Evolutionary conservation across 2,329 filamentous ascomycete species (phyloP).

Genomic region (Pseudocercospora fuligena): DNA sequence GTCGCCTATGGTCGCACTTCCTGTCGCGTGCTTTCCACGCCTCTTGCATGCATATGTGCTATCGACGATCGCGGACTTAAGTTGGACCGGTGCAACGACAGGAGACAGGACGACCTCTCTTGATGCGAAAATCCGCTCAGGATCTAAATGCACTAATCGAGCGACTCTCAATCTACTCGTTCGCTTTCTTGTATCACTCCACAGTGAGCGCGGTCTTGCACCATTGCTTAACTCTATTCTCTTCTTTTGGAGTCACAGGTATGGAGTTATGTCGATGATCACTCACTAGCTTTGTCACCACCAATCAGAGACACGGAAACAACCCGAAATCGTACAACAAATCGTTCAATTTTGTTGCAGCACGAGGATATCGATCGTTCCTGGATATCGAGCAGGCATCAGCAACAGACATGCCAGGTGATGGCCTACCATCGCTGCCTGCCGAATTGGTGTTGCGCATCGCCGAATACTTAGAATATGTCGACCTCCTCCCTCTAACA

Average conservation of each 20-base stretch:
- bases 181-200: too few relatives aligned
- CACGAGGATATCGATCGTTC: neutral
- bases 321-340: neutral
- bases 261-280: neutral
- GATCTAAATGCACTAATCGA: too few relatives aligned
- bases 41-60: neutral
- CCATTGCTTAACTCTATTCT: neutral
- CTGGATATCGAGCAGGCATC: neutral
- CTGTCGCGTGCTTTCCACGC: conserved; percentile 2
- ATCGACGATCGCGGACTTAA: conserved; percentile 1
- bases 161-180: too few relatives aligned
- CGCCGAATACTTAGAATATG: conserved; percentile 8
- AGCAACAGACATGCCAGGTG: neutral
- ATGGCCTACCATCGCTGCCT: conserved; percentile 4
- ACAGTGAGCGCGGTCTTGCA: neutral
- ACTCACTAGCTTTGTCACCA: neutral
- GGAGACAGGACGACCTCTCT: neutral
- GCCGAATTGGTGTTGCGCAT: conserved; percentile 12
- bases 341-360: neutral
- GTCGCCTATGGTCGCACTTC: neutral
- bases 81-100: neutral
- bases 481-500: conserved; percentile 1
- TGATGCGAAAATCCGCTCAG: too few relatives aligned
- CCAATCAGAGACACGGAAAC: conserved; percentile 1
- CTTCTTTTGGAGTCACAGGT: neutral